Base-by-base conservation (phyloP, 2,329 filamentous ascomycete species). In the Phialocephala sp. region DNA sequence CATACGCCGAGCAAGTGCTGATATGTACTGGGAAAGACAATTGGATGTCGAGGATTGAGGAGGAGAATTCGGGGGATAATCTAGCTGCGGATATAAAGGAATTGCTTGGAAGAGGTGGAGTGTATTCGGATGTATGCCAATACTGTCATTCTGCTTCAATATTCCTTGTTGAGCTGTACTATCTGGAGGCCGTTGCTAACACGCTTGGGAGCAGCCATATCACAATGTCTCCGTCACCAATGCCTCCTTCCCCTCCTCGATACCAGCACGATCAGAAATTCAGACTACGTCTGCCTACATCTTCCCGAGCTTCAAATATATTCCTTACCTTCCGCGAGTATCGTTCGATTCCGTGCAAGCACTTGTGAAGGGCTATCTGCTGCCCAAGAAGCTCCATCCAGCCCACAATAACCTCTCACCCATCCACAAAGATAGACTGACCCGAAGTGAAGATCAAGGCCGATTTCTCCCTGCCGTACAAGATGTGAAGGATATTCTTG, bases 21-120 rank as follows among this genome's bases (percentile, higher is more conserved):
- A 83, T 97, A 15, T 94, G 91, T 68, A 97, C 93, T 0, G 93
- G 92, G 4, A 87, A 88, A 67, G 80, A 84, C 36, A 91, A 97
- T 79, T 97, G 94, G 94, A 82, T 84, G 35, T 94, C 91, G 74
- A 86, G 87, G 64, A 96, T 97, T 68, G 93, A 97, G 76, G 89
- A 97, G 55, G 93, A 96, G 66, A 87, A 89, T 72, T 84, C 79
- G 73, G 86, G 81, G 18, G 84, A 88, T 70, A 89, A 89, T 71
- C 77, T 94, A 20, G 88, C 89, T 6, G 87, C 89, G 43, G 89
- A 91, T 63, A 77, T 97, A 65, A 94, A 92, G 76, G 84, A 86
- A 71, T 76, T 92, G 41, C 79, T 92, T 68, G 89, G 89, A 2
- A 82, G 88, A 8, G 87, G 88, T 2, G 90, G 90, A 3, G 79